A percentile compares a stretch with the other conserved stretches of the same genome.
These are phyloP conservation scores for maize (Zea mays) DNA, from an alignment of 176 grass and related monocot species.

Conservation along the genomic window Zm-B73-REFERENCE-NAM-5.0 NC_050097.1:46664001-46664500, in stretches of 20 bases:
- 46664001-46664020: background rate
- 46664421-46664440: background rate
- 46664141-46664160: background rate
- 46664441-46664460: background rate
- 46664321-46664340: background rate
- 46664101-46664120: background rate
- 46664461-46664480: background rate
- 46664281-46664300: background rate
- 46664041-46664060: background rate
- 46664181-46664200: background rate
- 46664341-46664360: constrained; percentile 6
- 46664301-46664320: background rate
- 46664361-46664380: background rate
- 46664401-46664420: background rate
- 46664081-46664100: background rate
- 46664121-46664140: background rate
- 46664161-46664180: background rate
- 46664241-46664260: background rate
- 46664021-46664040: background rate
- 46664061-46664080: too few species aligned
- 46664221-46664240: background rate
- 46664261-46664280: background rate
- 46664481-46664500: background rate
- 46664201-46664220: background rate
- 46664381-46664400: background rate